These are phyloP conservation scores for Vigna radiata DNA, from an alignment of 306 rosid species.

Conservation along the genomic window DNA sequence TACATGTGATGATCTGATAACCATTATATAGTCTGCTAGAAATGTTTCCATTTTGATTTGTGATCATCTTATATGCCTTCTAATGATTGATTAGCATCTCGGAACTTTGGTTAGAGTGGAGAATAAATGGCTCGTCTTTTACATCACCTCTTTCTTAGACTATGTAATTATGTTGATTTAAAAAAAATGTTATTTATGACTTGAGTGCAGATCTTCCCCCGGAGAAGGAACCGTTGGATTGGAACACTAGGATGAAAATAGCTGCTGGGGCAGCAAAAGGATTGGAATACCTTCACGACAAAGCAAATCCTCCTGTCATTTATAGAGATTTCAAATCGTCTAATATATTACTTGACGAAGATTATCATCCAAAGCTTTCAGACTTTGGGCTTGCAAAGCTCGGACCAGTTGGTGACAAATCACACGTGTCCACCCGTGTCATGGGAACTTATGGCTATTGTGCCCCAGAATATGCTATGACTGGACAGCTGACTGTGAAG, in stretches of 20 bases:
- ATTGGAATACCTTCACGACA: conserved; percentile 90
- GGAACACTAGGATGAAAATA: conserved; percentile 95
- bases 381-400: conserved; percentile 98
- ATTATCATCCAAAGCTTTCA: conserved; percentile 90
- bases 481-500: conserved; percentile 92
- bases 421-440: conserved; percentile 95
- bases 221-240: conserved; percentile 83
- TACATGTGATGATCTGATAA: not conserved
- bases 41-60: conserved; percentile 29
- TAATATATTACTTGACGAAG: conserved; percentile 90
- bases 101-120: conserved; percentile 26
- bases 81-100: conserved; percentile 20
- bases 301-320: conserved; percentile 94
- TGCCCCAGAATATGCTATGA: conserved; percentile 97
- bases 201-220: conserved; percentile 73
- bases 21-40: conserved; percentile 9
- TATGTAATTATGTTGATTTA: conserved; percentile 12
- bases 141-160: conserved; percentile 11
- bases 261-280: conserved; percentile 97
- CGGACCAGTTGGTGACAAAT: conserved; percentile 94
- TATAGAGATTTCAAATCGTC: conserved; percentile 96
- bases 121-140: conserved; percentile 28
- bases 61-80: conserved; percentile 18
- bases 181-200: conserved; percentile 27
- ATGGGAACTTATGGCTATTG: conserved; percentile 99